phyloP scores from a whole-genome alignment of 345 rosid species.

The Populus deltoides region DNA sequence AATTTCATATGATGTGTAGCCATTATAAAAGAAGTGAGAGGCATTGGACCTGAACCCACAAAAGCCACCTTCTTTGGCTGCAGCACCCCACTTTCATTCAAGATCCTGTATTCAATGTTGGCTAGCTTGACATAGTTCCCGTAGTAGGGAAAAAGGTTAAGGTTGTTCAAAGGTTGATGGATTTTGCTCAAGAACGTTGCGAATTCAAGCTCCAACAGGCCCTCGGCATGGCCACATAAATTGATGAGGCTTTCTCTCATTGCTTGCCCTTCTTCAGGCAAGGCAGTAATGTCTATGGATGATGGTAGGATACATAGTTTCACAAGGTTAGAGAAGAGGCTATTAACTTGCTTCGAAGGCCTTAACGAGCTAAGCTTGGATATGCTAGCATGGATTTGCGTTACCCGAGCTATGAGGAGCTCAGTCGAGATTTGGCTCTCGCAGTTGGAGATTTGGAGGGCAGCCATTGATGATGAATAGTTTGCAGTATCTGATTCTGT shows the following conservation, averaged over 20 bases:
- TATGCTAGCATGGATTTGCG: constrained; percentile 19
- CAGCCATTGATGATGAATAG: constrained; percentile 24
- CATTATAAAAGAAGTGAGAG: constrained; percentile 39
- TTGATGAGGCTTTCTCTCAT: constrained; percentile 30
- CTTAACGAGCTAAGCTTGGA: constrained; percentile 26
- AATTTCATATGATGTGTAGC: constrained; percentile 37
- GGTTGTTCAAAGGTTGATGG: constrained; percentile 25
- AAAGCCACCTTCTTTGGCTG: constrained; percentile 40
- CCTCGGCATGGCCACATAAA: constrained; percentile 35
- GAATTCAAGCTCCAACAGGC: constrained; percentile 39
- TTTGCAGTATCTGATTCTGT: not conserved
- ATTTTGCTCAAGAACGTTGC: constrained; percentile 28
- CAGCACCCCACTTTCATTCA: constrained; percentile 20
- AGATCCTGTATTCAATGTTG: constrained; percentile 23
- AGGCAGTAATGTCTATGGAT: constrained; percentile 18
- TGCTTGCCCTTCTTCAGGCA: constrained; percentile 14
- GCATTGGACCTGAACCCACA: constrained; percentile 48
- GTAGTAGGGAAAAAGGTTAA: constrained; percentile 36
- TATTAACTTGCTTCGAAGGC: constrained; percentile 29
- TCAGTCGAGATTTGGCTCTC: constrained; percentile 13
- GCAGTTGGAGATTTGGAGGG: constrained; percentile 14
- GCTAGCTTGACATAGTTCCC: constrained; percentile 41
- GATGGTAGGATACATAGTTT: constrained; percentile 23
- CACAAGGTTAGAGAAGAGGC: constrained; percentile 29
- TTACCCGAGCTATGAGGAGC: constrained; percentile 19